These are phyloP conservation scores for Raffaelea albimanens DNA, from an alignment of 2,329 filamentous ascomycete genomes.

Conservation along the genomic window DNA sequence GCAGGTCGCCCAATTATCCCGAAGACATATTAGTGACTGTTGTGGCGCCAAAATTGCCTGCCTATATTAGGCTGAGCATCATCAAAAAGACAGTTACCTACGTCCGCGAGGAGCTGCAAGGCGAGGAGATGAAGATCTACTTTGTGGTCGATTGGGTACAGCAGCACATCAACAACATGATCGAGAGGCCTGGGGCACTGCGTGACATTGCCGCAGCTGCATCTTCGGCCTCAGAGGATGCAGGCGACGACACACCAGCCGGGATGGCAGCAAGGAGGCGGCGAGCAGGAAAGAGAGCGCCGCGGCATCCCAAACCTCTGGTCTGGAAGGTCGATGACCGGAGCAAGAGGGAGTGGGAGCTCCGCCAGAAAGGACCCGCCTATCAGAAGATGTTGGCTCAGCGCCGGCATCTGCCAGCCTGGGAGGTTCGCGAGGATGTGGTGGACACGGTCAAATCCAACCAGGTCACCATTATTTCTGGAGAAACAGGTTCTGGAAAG, in stretches of 20 bases:
- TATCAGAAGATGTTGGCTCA: slow-evolving; percentile 67
- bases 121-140: slow-evolving; percentile 83
- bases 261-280: slow-evolving; percentile 17
- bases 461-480: slow-evolving; percentile 92
- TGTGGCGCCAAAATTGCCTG: slow-evolving; percentile 57
- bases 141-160: slow-evolving; percentile 88
- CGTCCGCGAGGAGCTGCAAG: slow-evolving; percentile 59
- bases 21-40: slow-evolving; percentile 60
- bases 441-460: slow-evolving; percentile 64
- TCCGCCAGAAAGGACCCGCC: slow-evolving; percentile 52
- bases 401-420: slow-evolving; percentile 72
- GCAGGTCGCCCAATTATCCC: slow-evolving; percentile 68
- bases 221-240: slow-evolving; percentile 53
- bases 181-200: slow-evolving; percentile 74
- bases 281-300: slow-evolving; percentile 11
- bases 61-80: slow-evolving; percentile 87
- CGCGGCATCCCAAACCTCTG: slow-evolving; percentile 48
- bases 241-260: slow-evolving; percentile 18
- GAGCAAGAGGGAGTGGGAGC: slow-evolving; percentile 60
- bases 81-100: slow-evolving; percentile 67
- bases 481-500: slow-evolving; percentile 94
- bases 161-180: slow-evolving; percentile 69
- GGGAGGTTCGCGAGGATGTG: slow-evolving; percentile 70
- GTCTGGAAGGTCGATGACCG: slow-evolving; percentile 50
- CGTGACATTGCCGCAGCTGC: slow-evolving; percentile 75